Conservation (phyloP, 352 stramenopile species). For the Globisporangium lucens region DNA sequence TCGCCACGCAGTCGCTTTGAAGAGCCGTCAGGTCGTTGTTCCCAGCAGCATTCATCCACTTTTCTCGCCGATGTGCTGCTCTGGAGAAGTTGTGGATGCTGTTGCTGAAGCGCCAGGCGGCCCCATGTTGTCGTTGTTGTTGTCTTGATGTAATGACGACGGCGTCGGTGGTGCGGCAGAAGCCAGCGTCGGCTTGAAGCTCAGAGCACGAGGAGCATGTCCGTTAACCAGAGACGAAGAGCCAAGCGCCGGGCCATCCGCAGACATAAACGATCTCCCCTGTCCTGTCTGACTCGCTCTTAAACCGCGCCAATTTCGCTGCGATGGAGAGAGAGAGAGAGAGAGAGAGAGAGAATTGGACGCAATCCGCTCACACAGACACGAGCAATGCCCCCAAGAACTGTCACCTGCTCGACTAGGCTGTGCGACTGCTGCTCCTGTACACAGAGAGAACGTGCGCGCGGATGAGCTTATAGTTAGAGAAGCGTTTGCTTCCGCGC, state of each 20-base stretch:
- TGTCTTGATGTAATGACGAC: background rate
- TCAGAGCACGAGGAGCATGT: constrained; percentile 4
- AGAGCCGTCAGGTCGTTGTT: constrained; percentile 20
- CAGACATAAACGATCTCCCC: background rate
- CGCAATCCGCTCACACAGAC: background rate
- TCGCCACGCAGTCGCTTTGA: constrained; percentile 31
- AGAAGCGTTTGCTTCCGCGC: no score
- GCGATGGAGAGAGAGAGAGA: background rate
- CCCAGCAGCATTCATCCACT: background rate
- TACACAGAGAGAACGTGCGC: background rate
- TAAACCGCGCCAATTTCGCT: background rate
- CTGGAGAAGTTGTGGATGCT: background rate
- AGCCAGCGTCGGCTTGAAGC: background rate
- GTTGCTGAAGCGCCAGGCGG: background rate
- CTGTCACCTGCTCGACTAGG: background rate
- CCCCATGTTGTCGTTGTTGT: background rate
- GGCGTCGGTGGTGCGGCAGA: background rate
- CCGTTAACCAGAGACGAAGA: background rate
- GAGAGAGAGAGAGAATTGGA: background rate
- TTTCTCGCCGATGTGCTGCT: constrained; percentile 5
- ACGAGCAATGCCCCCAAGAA: background rate
- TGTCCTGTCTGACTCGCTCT: background rate
- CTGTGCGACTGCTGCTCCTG: background rate
- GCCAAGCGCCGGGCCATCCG: background rate
- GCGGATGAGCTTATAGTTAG: background rate